Percentiles rank a stretch among this genome's conserved stretches.
Evolutionary conservation across 2,329 filamentous ascomycete species (phyloP).

Genomic region (Emydomyces testavorans): DNA sequence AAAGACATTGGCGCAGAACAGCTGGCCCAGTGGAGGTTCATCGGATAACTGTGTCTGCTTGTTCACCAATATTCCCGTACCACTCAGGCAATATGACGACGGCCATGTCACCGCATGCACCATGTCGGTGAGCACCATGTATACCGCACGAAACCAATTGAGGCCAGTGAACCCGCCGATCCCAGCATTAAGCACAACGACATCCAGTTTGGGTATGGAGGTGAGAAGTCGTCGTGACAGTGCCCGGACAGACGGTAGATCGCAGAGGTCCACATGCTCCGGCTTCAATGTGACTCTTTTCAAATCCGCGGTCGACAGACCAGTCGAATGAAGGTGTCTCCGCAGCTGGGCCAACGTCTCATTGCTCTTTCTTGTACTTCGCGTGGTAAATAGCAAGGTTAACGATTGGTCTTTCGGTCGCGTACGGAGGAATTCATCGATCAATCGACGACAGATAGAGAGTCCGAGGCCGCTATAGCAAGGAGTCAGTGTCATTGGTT

Average conservation of each 20-base stretch:
- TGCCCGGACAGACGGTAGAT: slow-evolving; percentile 44
- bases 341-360: slow-evolving; percentile 58
- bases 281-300: slow-evolving; percentile 42
- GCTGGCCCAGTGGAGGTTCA: slow-evolving; percentile 58
- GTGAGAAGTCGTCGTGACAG: slow-evolving; percentile 41
- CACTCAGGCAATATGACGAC: slow-evolving; percentile 54
- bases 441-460: slow-evolving; percentile 68
- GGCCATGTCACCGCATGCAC: slow-evolving; percentile 64
- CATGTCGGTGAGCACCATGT: slow-evolving; percentile 49
- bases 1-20: slow-evolving; percentile 88
- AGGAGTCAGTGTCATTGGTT: neutral
- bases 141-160: slow-evolving; percentile 53
- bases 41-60: slow-evolving; percentile 38
- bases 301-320: slow-evolving; percentile 8
- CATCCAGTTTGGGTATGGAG: slow-evolving; percentile 59
- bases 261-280: slow-evolving; percentile 48
- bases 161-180: slow-evolving; percentile 78
- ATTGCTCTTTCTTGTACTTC: slow-evolving; percentile 59
- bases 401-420: slow-evolving; percentile 57
- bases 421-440: slow-evolving; percentile 73
- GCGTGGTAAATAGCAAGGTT: slow-evolving; percentile 72
- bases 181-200: slow-evolving; percentile 74
- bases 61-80: slow-evolving; percentile 44
- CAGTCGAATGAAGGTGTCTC: slow-evolving; percentile 44
- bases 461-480: slow-evolving; percentile 67